phyloP scores from a whole-genome alignment of 1,139 yeast genomes.

The Taiozyma onychis region DNA sequence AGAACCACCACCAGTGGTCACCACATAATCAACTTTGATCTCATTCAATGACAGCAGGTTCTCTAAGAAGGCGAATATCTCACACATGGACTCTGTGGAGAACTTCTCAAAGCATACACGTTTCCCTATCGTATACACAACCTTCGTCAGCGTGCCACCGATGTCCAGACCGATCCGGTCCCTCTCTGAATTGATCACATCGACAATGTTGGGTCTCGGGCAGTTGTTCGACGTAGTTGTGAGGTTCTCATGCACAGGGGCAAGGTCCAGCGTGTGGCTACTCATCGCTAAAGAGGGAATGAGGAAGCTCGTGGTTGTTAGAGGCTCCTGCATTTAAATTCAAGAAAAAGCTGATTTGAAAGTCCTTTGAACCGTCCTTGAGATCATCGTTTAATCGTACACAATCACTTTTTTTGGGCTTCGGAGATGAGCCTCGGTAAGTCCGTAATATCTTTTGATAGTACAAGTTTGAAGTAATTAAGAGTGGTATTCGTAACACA shows the following conservation, averaged over 20 bases:
- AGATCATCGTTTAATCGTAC: neutral
- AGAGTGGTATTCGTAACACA: neutral
- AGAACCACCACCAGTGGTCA: slow-evolving; percentile 98
- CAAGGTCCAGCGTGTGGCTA: neutral
- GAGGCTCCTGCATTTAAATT: neutral
- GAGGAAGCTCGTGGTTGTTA: neutral
- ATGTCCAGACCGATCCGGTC: slow-evolving; percentile 39
- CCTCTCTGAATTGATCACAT: slow-evolving; percentile 66
- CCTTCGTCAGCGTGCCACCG: slow-evolving; percentile 90
- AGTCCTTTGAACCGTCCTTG: neutral
- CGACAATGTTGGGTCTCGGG: slow-evolving; percentile 21
- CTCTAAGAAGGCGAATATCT: slow-evolving; percentile 60
- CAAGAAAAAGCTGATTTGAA: neutral
- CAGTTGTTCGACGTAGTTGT: neutral
- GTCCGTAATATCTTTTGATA: neutral
- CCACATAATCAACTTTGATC: slow-evolving; percentile 45
- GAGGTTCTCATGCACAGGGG: neutral
- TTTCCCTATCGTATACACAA: slow-evolving; percentile 70
- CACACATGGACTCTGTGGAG: slow-evolving; percentile 78
- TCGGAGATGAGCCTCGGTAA: neutral
- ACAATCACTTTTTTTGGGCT: no score
- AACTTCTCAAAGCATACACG: slow-evolving; percentile 75
- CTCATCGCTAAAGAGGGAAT: neutral
- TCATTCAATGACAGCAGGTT: slow-evolving; percentile 41
- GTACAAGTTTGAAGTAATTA: no score